Base-by-base conservation (phyloP, 179 eudicot species). In the Carnegiea gigantea region DNA sequence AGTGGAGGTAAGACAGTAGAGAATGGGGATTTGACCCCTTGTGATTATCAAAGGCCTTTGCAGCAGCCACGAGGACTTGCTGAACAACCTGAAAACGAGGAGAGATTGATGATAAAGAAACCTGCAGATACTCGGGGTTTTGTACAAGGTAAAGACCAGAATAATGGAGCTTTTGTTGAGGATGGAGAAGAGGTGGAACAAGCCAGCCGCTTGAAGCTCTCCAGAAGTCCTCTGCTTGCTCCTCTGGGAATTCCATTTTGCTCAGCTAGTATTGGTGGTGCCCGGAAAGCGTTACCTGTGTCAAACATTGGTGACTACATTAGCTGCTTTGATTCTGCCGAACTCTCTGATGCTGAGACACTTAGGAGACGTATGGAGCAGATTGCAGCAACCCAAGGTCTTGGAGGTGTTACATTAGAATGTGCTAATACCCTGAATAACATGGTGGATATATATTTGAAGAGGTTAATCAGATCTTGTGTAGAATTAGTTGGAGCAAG, bases 321-420 rank as follows among this genome's bases (percentile, higher is more conserved):
- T 67, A 86, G 91, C 80, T 83, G 90, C 70, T 88, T 82, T 80
- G 84, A 88, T 82, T 77, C 72, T 60, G 91, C 86, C 75, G 80
- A 78, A 79, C 82, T 94, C 86, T 88, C 90, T 84, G 94, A 92
- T 73, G 85, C 83, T 23, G 79, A 82, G 79, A 82, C 86, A 28
- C 79, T 95, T 59, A 90, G 90, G 85, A 92, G 89, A 83, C 91
- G 92, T 20, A 90, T 95, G 96, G 93, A 94, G 89, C 95, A 90
- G 81, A 88, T 92, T 81, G 90, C 93, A 77, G 82, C 83, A 46
- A 72, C 84, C 54, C 90, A 87, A 64, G 98, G 95, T 81, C 91
- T 92, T 60, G 90, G 90, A 85, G 98, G 94, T 71, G 96, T 92
- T 80, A 84, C 95, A 44, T 73, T 86, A 84, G 97, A 92, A 38